Evolutionary conservation across 805 yeast species (phyloP).

Genomic region (Isabelozyma heimii): DNA sequence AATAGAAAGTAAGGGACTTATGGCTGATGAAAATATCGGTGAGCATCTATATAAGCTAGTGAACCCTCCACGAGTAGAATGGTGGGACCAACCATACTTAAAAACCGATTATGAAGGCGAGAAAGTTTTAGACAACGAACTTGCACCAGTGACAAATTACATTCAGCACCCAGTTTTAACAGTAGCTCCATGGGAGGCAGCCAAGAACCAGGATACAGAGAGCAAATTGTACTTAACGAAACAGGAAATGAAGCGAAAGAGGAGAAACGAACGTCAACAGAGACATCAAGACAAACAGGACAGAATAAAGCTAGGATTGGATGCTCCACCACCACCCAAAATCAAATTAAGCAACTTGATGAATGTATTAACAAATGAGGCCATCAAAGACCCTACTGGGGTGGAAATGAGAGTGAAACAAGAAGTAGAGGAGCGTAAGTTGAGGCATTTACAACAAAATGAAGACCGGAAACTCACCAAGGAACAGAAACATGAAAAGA

Average conservation of each 20-base stretch:
- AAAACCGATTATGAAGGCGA: conserved; percentile 35
- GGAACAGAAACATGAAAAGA: conserved; percentile 56
- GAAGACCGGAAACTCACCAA: conserved; percentile 57
- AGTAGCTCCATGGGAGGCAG: conserved; percentile 52
- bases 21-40: conserved; percentile 51
- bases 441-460: conserved; percentile 60
- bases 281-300: conserved; percentile 72
- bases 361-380: conserved; percentile 82
- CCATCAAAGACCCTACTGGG: conserved; percentile 84
- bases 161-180: conserved; percentile 81
- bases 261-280: conserved; percentile 66
- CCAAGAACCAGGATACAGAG: conserved; percentile 28
- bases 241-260: conserved; percentile 67
- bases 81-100: conserved; percentile 82
- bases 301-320: conserved; percentile 73
- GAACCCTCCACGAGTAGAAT: conserved; percentile 67
- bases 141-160: conserved; percentile 59
- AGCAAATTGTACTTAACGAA: conserved; percentile 63
- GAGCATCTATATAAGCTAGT: conserved; percentile 52
- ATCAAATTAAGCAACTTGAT: conserved; percentile 80
- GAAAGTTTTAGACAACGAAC: conserved; percentile 34
- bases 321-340: conserved; percentile 87
- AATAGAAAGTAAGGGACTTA: conserved; percentile 37
- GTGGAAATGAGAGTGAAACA: conserved; percentile 69
- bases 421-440: conserved; percentile 63